phyloP scores from a whole-genome alignment of 1,284 basidiomycete species.

The Lentinula novae-zelandiae region DNA sequence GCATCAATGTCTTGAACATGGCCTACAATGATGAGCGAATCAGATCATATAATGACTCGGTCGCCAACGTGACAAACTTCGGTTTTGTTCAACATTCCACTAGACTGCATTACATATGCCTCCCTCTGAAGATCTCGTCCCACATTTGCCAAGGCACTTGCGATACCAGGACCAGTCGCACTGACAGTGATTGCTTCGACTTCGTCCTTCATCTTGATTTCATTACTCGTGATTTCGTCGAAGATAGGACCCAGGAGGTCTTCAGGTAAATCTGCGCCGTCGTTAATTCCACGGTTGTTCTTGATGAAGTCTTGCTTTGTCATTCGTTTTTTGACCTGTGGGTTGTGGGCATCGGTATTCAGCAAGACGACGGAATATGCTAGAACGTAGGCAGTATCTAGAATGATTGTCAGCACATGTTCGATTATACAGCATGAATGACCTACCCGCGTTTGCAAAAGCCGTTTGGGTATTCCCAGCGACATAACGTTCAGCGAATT shows the following conservation, averaged over 20 bases:
- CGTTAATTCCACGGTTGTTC: conserved; percentile 95
- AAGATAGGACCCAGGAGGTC: conserved; percentile 76
- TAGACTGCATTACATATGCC: conserved; percentile 90
- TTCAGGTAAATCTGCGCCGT: conserved; percentile 83
- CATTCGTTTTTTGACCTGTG: conserved; percentile 92
- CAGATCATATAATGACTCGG: conserved; percentile 8
- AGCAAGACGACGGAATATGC: conserved; percentile 93
- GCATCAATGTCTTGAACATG: conserved; percentile 86
- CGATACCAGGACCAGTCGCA: conserved; percentile 66
- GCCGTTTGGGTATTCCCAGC: conserved; percentile 77
- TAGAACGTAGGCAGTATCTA: conserved; percentile 90
- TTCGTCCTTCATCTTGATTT: conserved; percentile 98
- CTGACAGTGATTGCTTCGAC: conserved; percentile 58
- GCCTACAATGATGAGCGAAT: conserved; percentile 46
- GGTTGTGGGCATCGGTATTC: conserved; percentile 95
- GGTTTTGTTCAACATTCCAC: conserved; percentile 93
- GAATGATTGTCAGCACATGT: not conserved
- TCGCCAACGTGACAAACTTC: conserved; percentile 51
- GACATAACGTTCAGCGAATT: conserved; percentile 94
- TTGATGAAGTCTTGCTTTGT: conserved; percentile 85
- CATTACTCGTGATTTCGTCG: conserved; percentile 87
- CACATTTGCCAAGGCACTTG: conserved; percentile 79
- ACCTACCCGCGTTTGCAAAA: conserved; percentile 80
- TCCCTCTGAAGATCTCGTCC: conserved; percentile 93
- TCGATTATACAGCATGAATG: conserved; percentile 11